phyloP scores from a whole-genome alignment of 805 yeast species.

The Pichia ethanolica region DNA sequence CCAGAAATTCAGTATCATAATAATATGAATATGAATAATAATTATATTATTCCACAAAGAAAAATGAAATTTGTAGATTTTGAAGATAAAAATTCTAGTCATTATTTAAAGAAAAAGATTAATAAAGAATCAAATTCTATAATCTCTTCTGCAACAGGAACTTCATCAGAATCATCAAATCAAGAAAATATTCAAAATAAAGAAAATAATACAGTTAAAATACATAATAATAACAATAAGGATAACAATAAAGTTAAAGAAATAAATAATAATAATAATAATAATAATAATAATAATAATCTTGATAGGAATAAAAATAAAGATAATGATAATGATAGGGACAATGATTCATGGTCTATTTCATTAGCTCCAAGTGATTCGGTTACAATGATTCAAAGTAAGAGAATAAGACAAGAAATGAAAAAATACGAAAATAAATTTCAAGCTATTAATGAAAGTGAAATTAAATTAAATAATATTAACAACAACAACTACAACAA shows the following conservation, averaged over 20 bases:
- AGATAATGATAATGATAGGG: not conserved
- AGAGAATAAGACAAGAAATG: not conserved
- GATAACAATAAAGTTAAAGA: not conserved
- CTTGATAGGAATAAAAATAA: not conserved
- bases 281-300: not conserved
- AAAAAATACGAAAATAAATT: not conserved
- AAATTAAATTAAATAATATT: not conserved
- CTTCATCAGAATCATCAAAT: not conserved
- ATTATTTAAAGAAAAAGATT: slow-evolving; percentile 1
- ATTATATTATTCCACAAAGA: not conserved
- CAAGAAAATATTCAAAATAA: not conserved
- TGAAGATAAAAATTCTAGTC: slow-evolving; percentile 3
- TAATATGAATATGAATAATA: not conserved
- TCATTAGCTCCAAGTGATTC: slow-evolving; percentile 14
- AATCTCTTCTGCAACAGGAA: not conserved
- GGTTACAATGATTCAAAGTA: slow-evolving; percentile 9
- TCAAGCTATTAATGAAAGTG: not conserved
- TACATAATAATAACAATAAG: not conserved
- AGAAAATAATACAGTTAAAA: not conserved
- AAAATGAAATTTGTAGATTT: slow-evolving; percentile 2
- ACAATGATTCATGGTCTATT: slow-evolving; percentile 3
- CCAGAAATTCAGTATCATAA: slow-evolving; percentile 4
- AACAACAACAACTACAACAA: no score
- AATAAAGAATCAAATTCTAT: not conserved
- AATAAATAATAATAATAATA: not conserved